Evolutionary conservation across 2,329 filamentous ascomycete species (phyloP).

Genomic region (Trichoderma citrinoviride): DNA sequence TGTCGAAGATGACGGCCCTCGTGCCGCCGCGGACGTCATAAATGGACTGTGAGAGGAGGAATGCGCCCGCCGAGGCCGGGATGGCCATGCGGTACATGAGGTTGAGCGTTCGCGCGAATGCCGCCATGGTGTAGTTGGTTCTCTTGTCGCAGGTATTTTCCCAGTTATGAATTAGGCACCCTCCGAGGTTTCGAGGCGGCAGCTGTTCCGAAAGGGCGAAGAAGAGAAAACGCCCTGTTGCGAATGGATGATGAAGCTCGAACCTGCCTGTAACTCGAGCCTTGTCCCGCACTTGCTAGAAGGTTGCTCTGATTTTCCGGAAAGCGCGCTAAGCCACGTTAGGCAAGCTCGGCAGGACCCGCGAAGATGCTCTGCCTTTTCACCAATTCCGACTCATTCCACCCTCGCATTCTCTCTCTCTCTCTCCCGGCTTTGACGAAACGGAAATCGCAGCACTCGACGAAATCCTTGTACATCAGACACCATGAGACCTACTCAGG

Average conservation of each 20-base stretch:
- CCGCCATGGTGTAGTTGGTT: conserved; percentile 44
- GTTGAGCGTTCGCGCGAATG: conserved; percentile 57
- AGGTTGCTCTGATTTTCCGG: conserved; percentile 28
- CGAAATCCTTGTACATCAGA: conserved; percentile 17
- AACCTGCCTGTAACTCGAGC: not conserved
- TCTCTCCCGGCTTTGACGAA: conserved; percentile 10
- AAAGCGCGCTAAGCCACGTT: conserved; percentile 33
- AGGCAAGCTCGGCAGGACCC: conserved; percentile 37
- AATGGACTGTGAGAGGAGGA: conserved; percentile 72
- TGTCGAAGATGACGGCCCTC: conserved; percentile 96
- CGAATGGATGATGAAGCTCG: conserved; percentile 13
- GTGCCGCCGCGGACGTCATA: conserved; percentile 97
- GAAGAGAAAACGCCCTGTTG: not conserved
- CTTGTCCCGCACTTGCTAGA: conserved; percentile 17
- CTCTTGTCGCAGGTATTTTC: not conserved
- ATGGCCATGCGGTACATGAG: conserved; percentile 67
- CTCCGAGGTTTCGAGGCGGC: not conserved
- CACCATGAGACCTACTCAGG: conserved; percentile 45
- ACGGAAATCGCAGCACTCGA: conserved; percentile 20
- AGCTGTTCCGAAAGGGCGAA: not conserved
- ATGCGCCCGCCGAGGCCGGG: conserved; percentile 66
- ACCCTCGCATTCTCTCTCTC: conserved; percentile 16
- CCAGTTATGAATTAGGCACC: too few relatives aligned
- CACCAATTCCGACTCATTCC: conserved; percentile 27
- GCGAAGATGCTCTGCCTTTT: conserved; percentile 29